These are phyloP conservation scores for Acarospora socialis DNA, from an alignment of 2,329 filamentous ascomycete species.

Conservation along the genomic window DNA sequence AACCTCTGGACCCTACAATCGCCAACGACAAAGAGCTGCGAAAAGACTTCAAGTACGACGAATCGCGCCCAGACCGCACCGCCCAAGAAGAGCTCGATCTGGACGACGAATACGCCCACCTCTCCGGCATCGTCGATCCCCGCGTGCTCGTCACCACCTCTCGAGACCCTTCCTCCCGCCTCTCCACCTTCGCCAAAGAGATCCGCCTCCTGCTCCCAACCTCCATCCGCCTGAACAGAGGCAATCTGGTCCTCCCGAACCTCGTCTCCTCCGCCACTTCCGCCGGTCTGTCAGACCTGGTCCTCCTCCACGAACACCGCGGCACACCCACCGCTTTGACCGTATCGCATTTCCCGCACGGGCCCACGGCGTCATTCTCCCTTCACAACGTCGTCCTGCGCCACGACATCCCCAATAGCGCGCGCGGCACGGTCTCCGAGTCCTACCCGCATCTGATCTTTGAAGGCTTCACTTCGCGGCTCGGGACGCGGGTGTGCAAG, in stretches of 20 bases:
- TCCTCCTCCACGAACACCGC: constrained; percentile 82
- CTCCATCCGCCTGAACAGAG: constrained; percentile 75
- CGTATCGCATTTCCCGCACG: constrained; percentile 74
- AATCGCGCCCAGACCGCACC: constrained; percentile 55
- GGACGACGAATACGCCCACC: constrained; percentile 75
- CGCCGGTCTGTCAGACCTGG: constrained; percentile 67
- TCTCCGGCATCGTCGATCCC: constrained; percentile 84
- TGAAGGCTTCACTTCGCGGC: constrained; percentile 70
- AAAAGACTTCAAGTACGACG: constrained; percentile 87
- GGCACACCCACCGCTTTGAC: constrained; percentile 84
- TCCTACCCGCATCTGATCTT: constrained; percentile 91
- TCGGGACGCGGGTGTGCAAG: constrained; percentile 73
- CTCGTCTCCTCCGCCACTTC: constrained; percentile 69
- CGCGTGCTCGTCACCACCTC: constrained; percentile 83
- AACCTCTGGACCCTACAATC: constrained; percentile 65
- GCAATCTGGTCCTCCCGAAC: constrained; percentile 76
- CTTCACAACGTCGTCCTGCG: constrained; percentile 86
- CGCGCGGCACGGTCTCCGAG: constrained; percentile 79
- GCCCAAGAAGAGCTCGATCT: constrained; percentile 57
- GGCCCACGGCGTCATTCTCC: constrained; percentile 74
- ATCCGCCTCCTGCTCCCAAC: constrained; percentile 73
- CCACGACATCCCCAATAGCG: constrained; percentile 79
- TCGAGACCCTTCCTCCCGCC: constrained; percentile 67
- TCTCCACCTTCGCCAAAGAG: constrained; percentile 88
- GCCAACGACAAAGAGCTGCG: constrained; percentile 75